Base-by-base conservation (phyloP, 345 rosid species). In the Brassica rapa region DNA sequence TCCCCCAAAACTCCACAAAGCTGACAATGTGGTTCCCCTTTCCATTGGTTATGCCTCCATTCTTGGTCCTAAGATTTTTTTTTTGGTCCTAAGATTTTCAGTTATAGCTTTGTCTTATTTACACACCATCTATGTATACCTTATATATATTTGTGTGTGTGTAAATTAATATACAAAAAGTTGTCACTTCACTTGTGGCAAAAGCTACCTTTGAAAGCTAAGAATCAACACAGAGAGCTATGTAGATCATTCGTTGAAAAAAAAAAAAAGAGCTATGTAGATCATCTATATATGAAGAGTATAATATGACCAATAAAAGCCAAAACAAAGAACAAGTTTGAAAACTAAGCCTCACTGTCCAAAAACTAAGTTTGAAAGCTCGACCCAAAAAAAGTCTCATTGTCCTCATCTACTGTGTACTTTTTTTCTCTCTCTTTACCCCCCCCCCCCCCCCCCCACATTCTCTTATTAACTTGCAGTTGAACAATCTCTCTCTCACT, bases 21-120 rank as follows among this genome's bases (percentile, higher is more conserved):
- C 80, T 75, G 80, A 80, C 83, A 80, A 75, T 41, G 80, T 75
- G 83, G 83, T 80, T 75, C 83, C 73, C 64, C 66, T 30, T 70
- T 73, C 39, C 66, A 74, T 69, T 69, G 71, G 76, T 70, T 70
- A 74, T 75, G 80, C 83, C 75, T 75, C 72, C 72, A 55, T 74
- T 70, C 76, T 79, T 70, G 76, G 80, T 75, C 80, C 80, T 25
- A 25, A 25, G 27, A 25, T 25, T 25, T 25, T 25, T 25, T 25
- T 74, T 25, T 35, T 35, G 39, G 39, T 35, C 8, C 39, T 6
- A 70, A 75, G 73, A 80, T 75, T 63, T 62, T 57, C 76, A 70
- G 83, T 80, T 74, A 65, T 70, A 70, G 72, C 41, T 63, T 70
- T 75, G 73, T 75, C 80, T 56, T 80, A 32, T 19, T 55, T 19